A percentile compares a stretch with the other conserved stretches of the same genome.
phyloP scores from a whole-genome alignment of 306 rosid genomes.

The Cucumis melo region DNA sequence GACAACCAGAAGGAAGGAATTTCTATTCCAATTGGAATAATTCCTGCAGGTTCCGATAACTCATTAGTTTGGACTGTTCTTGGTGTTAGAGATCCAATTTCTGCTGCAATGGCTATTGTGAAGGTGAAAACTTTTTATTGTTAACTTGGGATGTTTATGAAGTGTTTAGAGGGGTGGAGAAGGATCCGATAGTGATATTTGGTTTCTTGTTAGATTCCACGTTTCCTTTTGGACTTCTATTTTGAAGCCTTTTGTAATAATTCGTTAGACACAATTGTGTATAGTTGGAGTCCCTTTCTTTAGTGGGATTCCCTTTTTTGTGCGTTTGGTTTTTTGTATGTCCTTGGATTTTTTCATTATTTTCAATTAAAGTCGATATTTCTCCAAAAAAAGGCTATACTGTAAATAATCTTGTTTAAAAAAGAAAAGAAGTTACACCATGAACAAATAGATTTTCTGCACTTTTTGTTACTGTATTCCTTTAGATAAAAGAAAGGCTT shows the following conservation, averaged over 20 bases:
- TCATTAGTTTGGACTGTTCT: conserved; percentile 98
- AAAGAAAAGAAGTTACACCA: background rate
- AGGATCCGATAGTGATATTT: no score
- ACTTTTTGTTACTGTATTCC: background rate
- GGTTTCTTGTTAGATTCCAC: no score
- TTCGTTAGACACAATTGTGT: no score
- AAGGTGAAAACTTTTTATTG: conserved; percentile 39
- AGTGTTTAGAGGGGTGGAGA: background rate
- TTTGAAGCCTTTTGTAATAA: no score
- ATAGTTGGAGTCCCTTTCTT: no score
- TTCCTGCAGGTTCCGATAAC: conserved; percentile 98
- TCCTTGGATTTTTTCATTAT: no score
- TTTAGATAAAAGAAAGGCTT: background rate
- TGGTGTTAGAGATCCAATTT: conserved; percentile 90
- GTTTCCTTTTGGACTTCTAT: no score
- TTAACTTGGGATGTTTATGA: background rate
- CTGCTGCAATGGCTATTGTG: conserved; percentile 97
- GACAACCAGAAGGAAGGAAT: conserved; percentile 97
- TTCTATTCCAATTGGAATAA: conserved; percentile 95
- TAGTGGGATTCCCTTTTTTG: no score
- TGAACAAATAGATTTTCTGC: background rate
- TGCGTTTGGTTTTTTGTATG: no score
- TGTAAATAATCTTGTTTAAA: background rate
- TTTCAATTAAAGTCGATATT: no score
- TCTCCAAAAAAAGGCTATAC: background rate